Evolutionary conservation across 2,329 filamentous ascomycete species (phyloP), one percentile per base, ranked within the genome.

Genomic region (Talaromyces sp.): DNA sequence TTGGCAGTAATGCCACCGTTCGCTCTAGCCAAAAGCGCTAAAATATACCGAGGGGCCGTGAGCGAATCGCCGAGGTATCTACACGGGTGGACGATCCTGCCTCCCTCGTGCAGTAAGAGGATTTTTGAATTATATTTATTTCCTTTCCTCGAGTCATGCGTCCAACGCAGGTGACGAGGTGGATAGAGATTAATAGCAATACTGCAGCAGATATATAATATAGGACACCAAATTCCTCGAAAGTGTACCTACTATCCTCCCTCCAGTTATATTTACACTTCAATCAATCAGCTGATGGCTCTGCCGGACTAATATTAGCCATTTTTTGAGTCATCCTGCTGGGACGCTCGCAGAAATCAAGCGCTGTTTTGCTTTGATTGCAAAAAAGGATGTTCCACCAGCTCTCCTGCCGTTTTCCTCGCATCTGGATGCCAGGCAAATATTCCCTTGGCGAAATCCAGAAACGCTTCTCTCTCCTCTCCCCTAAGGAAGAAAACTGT

Each of bases 381-480:
- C 56, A 71, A 61, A 62, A 71, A 71, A 56, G 62, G 64, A 54
- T 70, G 66, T 22, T 6, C 51, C 3, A 52, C 57, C 42, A 71
- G 54, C 57, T 71, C 63, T 14, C 62, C 60, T 35, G 69, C 68
- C 40, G 45, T 60, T 59, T 62, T 65, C 48, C 69, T 66, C 54
- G 3, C 17, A 61, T 68, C 24, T 39, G 61, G 66, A 50, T 65
- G 57, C 70, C 66, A 72, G 40, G 44, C 40, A 51, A 72, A 64
- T 65, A 71, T 72, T 57, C 37, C 48, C 39, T 61, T 65, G 44
- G 52, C 63, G 32, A 72, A 60, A 54, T 67, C 62, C 42, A 71
- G 42, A 63, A 73, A 71, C 16, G 43, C 37, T 52, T 70, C 62
- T 46, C 49, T 68, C 57, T 73, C 66, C 41, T 65, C 60, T 47